Conservation (phyloP, 257 asterid species). For the Rhazya stricta region DNA sequence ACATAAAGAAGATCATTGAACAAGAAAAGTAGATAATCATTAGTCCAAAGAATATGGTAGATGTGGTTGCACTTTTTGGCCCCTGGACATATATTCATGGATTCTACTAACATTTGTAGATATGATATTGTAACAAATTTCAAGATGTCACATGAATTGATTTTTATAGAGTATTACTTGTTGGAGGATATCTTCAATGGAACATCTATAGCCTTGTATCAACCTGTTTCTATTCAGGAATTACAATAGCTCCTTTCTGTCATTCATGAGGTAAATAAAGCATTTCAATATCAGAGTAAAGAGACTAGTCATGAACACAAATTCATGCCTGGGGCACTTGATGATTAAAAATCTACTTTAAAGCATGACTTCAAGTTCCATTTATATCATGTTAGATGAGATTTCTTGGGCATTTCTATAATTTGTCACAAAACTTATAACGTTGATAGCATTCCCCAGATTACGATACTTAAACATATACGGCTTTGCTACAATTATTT, state of each 20-base stretch:
- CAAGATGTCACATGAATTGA: constrained; percentile 5
- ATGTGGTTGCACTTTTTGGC: too few relatives aligned
- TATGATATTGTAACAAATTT: neutral
- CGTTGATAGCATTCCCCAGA: neutral
- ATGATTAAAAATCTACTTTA: neutral
- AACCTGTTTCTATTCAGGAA: constrained; percentile 48
- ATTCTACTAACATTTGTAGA: neutral
- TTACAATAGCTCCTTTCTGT: constrained; percentile 58
- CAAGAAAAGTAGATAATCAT: neutral
- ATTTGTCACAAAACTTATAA: neutral
- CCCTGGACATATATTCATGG: neutral
- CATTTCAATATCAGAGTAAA: neutral
- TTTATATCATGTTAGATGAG: neutral
- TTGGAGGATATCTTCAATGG: constrained; percentile 29
- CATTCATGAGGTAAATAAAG: constrained; percentile 58
- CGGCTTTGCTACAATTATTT: neutral
- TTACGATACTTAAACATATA: neutral
- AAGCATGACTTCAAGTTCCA: neutral
- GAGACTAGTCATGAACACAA: too few relatives aligned
- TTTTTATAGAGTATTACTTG: constrained; percentile 31
- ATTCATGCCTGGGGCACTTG: neutral
- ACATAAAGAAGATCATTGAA: neutral
- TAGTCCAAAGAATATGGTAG: neutral
- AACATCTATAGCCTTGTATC: constrained; percentile 39
- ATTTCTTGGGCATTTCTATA: neutral